Conservation (phyloP, 345 rosid genomes). For the Salix viminalis region DNA sequence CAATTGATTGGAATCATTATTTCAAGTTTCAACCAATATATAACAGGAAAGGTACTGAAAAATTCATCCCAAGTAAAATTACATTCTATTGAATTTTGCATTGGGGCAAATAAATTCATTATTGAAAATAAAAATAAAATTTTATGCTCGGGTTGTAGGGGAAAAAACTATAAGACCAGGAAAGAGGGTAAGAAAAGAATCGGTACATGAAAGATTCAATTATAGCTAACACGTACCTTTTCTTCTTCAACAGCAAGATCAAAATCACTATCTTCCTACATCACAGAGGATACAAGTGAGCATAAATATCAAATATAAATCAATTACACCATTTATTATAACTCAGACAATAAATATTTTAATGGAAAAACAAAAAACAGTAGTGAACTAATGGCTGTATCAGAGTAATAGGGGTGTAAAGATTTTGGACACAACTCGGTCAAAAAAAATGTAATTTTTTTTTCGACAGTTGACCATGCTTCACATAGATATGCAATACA, state of each 20-base stretch:
- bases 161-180: not conserved
- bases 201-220: not conserved
- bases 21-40: not conserved
- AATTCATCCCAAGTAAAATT: not conserved
- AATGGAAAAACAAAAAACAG: not conserved
- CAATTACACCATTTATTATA: not conserved
- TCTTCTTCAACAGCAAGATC: conserved; percentile 67
- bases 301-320: conserved; percentile 8
- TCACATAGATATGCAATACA: not conserved
- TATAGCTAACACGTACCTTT: conserved; percentile 47
- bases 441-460: too few relatives aligned
- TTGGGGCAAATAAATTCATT: not conserved
- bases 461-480: not conserved
- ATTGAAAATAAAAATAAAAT: not conserved
- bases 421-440: not conserved
- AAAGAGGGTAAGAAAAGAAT: not conserved
- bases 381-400: not conserved
- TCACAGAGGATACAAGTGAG: conserved; percentile 17
- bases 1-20: not conserved
- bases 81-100: not conserved
- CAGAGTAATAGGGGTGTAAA: not conserved
- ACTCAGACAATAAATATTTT: not conserved
- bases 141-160: not conserved
- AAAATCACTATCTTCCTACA: conserved; percentile 96
- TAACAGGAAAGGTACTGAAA: not conserved